These are phyloP conservation scores for Pestalotiopsis sp. DNA, from an alignment of 2,329 filamentous ascomycete species.

Conservation along the genomic window DNA sequence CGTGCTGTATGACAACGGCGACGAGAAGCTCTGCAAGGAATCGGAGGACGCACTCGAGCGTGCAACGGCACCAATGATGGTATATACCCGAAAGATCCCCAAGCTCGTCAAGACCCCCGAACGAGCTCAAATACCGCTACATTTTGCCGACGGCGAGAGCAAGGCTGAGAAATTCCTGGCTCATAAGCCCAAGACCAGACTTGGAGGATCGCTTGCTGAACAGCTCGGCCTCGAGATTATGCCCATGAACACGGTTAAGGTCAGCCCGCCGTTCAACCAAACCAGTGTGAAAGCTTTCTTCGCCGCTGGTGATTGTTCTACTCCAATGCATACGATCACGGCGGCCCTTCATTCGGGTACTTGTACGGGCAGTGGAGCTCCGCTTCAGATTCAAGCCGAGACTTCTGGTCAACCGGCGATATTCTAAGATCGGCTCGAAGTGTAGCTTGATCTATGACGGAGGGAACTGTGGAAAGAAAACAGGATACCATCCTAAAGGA, in stretches of 20 bases:
- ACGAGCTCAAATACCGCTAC: background rate
- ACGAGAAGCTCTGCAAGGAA: background rate
- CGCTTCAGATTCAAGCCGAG: background rate
- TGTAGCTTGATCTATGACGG: too few species aligned
- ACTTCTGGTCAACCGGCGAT: background rate
- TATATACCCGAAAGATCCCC: background rate
- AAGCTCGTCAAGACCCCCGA: background rate
- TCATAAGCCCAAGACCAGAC: slow-evolving; percentile 18
- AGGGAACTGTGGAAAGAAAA: too few species aligned
- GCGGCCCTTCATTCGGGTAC: background rate
- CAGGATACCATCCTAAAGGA: too few species aligned
- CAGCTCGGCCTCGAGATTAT: slow-evolving; percentile 20
- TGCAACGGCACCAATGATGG: background rate
- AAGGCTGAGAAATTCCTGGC: slow-evolving; percentile 18
- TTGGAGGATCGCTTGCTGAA: slow-evolving; percentile 15
- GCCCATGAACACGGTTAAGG: slow-evolving; percentile 8
- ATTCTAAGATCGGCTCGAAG: background rate
- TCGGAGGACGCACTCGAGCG: background rate
- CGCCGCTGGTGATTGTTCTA: background rate
- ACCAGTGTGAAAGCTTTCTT: slow-evolving; percentile 20
- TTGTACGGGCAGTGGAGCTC: background rate
- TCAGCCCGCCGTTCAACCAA: slow-evolving; percentile 8
- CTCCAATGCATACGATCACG: background rate
- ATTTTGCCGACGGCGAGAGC: background rate
- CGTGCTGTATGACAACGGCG: background rate